Conservation (phyloP, 306 rosid species). For the Mimosa pudica region DNA sequence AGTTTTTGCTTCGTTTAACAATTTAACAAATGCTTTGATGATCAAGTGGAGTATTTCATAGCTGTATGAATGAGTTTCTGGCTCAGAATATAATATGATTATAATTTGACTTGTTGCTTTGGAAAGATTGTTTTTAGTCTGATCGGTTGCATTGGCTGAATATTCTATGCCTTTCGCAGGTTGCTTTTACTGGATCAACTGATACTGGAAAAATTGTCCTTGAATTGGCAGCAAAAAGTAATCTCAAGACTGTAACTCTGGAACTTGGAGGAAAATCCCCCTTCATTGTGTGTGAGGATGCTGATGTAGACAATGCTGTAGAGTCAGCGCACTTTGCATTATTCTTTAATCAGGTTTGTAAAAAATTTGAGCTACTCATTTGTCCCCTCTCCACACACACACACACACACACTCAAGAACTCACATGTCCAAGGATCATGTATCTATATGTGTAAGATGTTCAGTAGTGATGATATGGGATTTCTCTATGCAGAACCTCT, state of each 20-base stretch:
- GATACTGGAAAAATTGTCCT: slow-evolving; percentile 75
- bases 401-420: background rate
- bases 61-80: slow-evolving; percentile 13
- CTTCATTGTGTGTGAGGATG: slow-evolving; percentile 88
- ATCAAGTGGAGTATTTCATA: slow-evolving; percentile 3
- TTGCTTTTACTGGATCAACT: slow-evolving; percentile 98
- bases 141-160: background rate
- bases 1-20: background rate
- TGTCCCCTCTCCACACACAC: background rate
- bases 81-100: slow-evolving; percentile 8
- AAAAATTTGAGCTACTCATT: slow-evolving; percentile 3
- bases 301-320: slow-evolving; percentile 84
- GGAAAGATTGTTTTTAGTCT: background rate
- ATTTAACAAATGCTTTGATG: background rate
- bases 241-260: slow-evolving; percentile 82
- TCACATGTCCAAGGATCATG: too few relatives aligned
- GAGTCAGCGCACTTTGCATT: slow-evolving; percentile 88
- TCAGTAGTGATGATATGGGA: background rate
- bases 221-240: slow-evolving; percentile 77
- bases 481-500: slow-evolving; percentile 3
- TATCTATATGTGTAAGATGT: background rate
- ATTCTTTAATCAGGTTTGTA: slow-evolving; percentile 80
- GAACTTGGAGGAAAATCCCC: slow-evolving; percentile 98
- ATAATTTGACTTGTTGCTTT: slow-evolving; percentile 18
- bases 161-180: slow-evolving; percentile 49